phyloP scores from a whole-genome alignment of 306 rosid genomes.

The Trifolium repens region DNA sequence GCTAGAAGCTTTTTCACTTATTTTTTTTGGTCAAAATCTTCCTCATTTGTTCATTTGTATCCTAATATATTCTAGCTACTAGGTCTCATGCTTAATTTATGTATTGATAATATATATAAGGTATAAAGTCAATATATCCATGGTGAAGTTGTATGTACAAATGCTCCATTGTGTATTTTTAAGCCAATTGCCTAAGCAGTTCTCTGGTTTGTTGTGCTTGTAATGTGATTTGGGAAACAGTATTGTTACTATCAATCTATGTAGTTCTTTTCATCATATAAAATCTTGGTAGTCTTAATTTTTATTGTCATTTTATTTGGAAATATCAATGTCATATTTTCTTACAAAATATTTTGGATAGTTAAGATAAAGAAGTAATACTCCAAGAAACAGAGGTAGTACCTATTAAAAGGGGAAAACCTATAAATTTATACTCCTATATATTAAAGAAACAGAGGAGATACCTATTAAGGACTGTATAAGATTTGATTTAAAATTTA shows the following conservation, averaged over 20 bases:
- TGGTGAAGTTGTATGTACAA: constrained; percentile 14
- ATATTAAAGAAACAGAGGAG: no score
- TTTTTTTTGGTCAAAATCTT: not conserved
- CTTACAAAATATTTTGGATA: no score
- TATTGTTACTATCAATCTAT: not conserved
- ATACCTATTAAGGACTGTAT: no score
- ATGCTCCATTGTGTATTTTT: constrained; percentile 27
- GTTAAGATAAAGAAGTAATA: no score
- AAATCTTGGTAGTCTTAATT: not conserved
- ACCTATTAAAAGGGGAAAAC: no score
- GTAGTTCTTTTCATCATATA: not conserved
- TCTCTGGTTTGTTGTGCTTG: constrained; percentile 3
- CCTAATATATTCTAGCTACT: not conserved
- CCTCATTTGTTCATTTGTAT: constrained; percentile 41
- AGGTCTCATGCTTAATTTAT: constrained; percentile 20
- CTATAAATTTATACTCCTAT: no score
- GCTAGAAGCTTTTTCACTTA: not conserved
- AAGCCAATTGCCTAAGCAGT: not conserved
- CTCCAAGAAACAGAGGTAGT: no score
- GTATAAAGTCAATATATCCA: not conserved
- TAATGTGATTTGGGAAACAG: constrained; percentile 30
- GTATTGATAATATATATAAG: constrained; percentile 22
- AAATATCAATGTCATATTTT: no score
- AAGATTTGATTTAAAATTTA: no score
- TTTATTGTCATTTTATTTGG: no score